Conservation (phyloP, 1,139 yeast species). For the Geotrichum australiense region DNA sequence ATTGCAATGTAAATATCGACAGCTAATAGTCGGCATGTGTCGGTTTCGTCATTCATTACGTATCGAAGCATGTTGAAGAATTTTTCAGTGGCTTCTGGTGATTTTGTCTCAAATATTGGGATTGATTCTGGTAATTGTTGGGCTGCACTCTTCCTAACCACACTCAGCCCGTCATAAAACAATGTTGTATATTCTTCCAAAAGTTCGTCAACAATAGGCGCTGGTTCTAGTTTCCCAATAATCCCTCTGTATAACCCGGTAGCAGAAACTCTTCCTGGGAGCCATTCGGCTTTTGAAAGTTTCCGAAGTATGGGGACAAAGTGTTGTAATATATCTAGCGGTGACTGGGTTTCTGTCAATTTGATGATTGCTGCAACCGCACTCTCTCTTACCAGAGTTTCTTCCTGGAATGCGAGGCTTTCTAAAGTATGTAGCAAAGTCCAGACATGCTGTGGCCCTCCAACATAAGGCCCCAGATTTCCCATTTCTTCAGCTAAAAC, state of each 20-base stretch:
- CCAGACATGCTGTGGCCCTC: conserved; percentile 66
- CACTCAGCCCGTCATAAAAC: conserved; percentile 87
- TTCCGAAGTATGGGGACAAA: conserved; percentile 71
- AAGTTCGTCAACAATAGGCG: conserved; percentile 49
- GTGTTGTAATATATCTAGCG: conserved; percentile 57
- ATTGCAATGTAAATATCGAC: conserved; percentile 71
- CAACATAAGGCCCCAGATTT: conserved; percentile 74
- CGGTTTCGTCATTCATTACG: conserved; percentile 81
- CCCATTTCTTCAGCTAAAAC: conserved; percentile 88
- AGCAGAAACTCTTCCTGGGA: conserved; percentile 84
- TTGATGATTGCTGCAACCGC: conserved; percentile 81
- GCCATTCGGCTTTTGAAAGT: conserved; percentile 87
- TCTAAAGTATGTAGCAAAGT: conserved; percentile 20
- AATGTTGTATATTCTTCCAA: conserved; percentile 61
- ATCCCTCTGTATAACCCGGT: conserved; percentile 79
- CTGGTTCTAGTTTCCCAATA: conserved; percentile 31
- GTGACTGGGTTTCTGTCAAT: conserved; percentile 58
- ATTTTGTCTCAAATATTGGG: conserved; percentile 41
- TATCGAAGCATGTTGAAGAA: conserved; percentile 70
- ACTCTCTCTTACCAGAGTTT: conserved; percentile 93
- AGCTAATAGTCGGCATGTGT: conserved; percentile 84
- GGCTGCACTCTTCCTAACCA: conserved; percentile 97
- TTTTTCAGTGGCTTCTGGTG: conserved; percentile 20
- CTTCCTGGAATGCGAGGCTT: conserved; percentile 86
- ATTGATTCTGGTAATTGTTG: conserved; percentile 69